Base-by-base conservation (phyloP, 768 basidiomycete genomes). In the Termitomyces eurrhizus region DNA sequence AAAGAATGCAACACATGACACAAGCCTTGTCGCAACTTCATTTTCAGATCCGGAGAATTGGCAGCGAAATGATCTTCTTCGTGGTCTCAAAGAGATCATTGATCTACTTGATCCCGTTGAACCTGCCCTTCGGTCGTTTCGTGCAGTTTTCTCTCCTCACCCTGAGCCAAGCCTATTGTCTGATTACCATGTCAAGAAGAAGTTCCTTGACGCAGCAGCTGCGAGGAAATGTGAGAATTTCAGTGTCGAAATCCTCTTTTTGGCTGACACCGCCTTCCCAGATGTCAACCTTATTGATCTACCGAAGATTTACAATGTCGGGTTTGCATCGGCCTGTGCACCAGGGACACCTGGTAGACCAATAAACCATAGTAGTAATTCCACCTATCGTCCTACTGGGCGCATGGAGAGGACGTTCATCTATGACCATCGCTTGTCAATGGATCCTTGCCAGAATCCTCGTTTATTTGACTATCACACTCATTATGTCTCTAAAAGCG, bases 391-490 rank as follows among this genome's bases (percentile, higher is more conserved):
- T 13, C 70, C 67, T 2, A 61, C 69, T 9, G 64, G 60, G 11
- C 61, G 66, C 8, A 58, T 42, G 24, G 48, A 62, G 39, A 74
- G 73, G 58, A 74, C 75, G 0, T 82, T 82, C 61, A 80, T 82
- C 57, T 68, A 79, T 61, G 71, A 79, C 45, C 80, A 81, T 68
- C 70, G 66, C 7, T 64, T 67, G 7, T 66, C 76, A 44, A 81
- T 81, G 79, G 70, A 80, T 53, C 77, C 80, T 7, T 83, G 74
- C 62, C 60, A 65, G 12, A 73, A 81, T 56, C 75, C 77, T 7
- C 65, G 70, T 49, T 56, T 76, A 14, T 70, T 78, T 56, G 73
- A 75, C 53, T 67, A 73, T 0, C 80, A 83, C 59, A 77, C 77
- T 0, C 77, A 79, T 37, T 82, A 80, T 66, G 66, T 84, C 39